phyloP scores from a whole-genome alignment of 306 rosid genomes.

The Comarum palustre region DNA sequence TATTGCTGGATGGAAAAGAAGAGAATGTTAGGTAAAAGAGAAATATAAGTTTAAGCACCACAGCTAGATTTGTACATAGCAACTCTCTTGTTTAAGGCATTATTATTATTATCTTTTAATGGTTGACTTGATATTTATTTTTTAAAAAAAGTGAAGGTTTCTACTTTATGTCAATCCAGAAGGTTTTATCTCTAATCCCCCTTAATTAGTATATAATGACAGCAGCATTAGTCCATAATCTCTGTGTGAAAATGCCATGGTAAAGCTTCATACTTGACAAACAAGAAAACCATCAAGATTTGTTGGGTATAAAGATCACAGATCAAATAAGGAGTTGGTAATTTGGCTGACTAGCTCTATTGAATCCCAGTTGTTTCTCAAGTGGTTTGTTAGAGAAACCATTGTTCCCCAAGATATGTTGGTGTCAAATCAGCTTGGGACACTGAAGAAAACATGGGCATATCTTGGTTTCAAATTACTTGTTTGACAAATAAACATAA shows the following conservation, averaged over 20 bases:
- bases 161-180: too few relatives aligned
- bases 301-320: not conserved
- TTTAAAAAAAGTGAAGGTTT: too few relatives aligned
- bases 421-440: conserved; percentile 1
- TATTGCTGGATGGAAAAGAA: conserved; percentile 18
- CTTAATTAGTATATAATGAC: not conserved
- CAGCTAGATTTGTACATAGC: conserved; percentile 41
- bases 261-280: not conserved
- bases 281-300: conserved; percentile 12
- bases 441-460: not conserved
- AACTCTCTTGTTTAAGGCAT: conserved; percentile 17
- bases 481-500: too few relatives aligned
- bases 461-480: not conserved
- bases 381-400: not conserved
- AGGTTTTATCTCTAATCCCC: conserved; percentile 9
- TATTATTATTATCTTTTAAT: conserved; percentile 29
- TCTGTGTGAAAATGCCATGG: not conserved
- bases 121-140: conserved; percentile 39
- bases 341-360: not conserved
- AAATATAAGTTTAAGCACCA: conserved; percentile 21
- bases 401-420: not conserved
- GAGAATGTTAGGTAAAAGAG: conserved; percentile 32
- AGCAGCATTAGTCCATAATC: not conserved
- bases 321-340: conserved; percentile 9
- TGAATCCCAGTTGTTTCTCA: not conserved